phyloP scores from a whole-genome alignment of 2,329 filamentous ascomycete genomes.

The Aspergillus puulaauensis region DNA sequence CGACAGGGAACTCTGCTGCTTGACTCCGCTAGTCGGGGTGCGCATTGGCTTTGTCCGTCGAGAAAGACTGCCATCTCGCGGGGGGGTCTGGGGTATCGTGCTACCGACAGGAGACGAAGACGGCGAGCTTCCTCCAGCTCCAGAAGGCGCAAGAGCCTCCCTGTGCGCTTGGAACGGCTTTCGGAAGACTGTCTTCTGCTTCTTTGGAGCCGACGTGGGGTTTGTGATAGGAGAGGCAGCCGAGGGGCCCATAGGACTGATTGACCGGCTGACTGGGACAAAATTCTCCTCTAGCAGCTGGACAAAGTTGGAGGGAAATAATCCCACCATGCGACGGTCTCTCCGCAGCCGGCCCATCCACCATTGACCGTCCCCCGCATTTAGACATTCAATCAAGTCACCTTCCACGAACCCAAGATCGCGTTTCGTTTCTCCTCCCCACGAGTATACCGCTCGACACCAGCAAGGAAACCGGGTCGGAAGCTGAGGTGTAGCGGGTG shows the following conservation, averaged over 20 bases:
- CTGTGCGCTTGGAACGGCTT: slow-evolving; percentile 67
- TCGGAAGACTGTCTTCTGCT: slow-evolving; percentile 59
- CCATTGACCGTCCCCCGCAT: slow-evolving; percentile 96
- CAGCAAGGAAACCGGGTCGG: slow-evolving; percentile 85
- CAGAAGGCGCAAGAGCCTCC: slow-evolving; percentile 44
- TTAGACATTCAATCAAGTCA: slow-evolving; percentile 95
- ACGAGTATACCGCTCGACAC: slow-evolving; percentile 88
- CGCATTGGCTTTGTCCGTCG: slow-evolving; percentile 34
- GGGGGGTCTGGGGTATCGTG: slow-evolving; percentile 36
- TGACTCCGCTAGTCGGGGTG: slow-evolving; percentile 39
- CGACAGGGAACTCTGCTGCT: slow-evolving; percentile 37
- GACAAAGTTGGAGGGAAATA: slow-evolving; percentile 98
- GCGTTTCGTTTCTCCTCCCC: slow-evolving; percentile 91
- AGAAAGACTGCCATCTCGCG: slow-evolving; percentile 34
- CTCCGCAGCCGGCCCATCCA: slow-evolving; percentile 92
- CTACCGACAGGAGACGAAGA: slow-evolving; percentile 37
- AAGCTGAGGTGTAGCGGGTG: slow-evolving; percentile 51
- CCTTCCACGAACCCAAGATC: slow-evolving; percentile 97
- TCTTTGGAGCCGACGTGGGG: slow-evolving; percentile 54
- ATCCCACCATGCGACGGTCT: slow-evolving; percentile 84
- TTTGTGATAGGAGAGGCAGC: slow-evolving; percentile 47
- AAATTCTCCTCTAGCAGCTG: slow-evolving; percentile 83
- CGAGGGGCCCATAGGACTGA: slow-evolving; percentile 55
- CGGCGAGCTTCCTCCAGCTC: slow-evolving; percentile 29
- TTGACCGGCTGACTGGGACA: slow-evolving; percentile 60